Conservation (phyloP, 2,329 filamentous ascomycete species). For the Chaetoscypha palmicola region DNA sequence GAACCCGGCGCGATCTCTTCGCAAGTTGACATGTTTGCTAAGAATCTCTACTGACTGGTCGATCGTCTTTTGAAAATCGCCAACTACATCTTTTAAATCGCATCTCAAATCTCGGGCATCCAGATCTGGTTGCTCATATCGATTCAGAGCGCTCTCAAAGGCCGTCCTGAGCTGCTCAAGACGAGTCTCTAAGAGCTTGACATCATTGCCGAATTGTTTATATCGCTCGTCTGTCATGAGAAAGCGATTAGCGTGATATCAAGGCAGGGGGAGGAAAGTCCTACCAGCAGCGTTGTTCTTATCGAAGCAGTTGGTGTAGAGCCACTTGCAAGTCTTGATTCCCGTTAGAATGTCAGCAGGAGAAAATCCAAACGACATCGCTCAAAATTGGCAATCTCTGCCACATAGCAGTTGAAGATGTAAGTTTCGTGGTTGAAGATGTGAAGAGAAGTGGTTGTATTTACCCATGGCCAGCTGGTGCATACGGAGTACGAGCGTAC, state of each 20-base stretch:
- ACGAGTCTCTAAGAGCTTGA: conserved; percentile 1
- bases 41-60: conserved; percentile 5
- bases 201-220: conserved; percentile 5
- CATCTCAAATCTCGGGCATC: conserved; percentile 5
- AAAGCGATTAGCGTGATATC: background rate
- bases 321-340: conserved; percentile 4
- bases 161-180: conserved; percentile 2
- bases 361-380: conserved; percentile 7
- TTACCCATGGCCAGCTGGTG: background rate
- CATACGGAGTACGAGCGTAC: too few species aligned
- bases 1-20: conserved; percentile 3
- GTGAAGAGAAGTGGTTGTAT: background rate
- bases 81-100: conserved; percentile 6
- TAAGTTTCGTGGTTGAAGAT: background rate
- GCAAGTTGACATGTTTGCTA: conserved; percentile 5
- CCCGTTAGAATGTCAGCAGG: conserved; percentile 3
- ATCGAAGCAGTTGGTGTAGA: conserved; percentile 4
- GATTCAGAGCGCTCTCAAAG: conserved; percentile 3
- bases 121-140: conserved; percentile 6
- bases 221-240: conserved; percentile 4
- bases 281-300: conserved; percentile 7
- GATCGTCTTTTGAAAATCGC: conserved; percentile 9
- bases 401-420: background rate
- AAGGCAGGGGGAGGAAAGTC: background rate
- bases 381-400: background rate